Base-by-base conservation (phyloP, 75 land plant genomes). In the Pinus tabuliformis region DNA sequence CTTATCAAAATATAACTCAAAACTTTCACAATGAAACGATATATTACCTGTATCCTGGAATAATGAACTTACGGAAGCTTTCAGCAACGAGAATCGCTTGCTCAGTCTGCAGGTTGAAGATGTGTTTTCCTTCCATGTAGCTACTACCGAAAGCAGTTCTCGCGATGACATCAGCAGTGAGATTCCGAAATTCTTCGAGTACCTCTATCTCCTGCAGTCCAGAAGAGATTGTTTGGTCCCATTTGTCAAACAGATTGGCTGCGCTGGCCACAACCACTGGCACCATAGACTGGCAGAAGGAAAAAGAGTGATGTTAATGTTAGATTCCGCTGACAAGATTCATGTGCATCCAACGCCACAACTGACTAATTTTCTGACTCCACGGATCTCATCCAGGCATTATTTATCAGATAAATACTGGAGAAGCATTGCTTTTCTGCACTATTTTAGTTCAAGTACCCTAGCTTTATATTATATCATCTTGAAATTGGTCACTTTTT, bases 81-180 rank as follows among this genome's bases (percentile, higher is more conserved):
- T 77, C 73, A 26, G 73, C 74, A 21, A 79, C 78, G 9, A 81
- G 81, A 20, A 57, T 12, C 49, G 64, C 59, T 57, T 87, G 89
- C 39, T 87, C 81, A 14, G 74, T 77, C 75, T 87, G 89, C 57
- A 86, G 61, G 17, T 81, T 61, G 57, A 87, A 87, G 3, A 87
- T 74, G 17, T 74, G 74, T 72, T 82, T 84, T 16, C 86, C 89
- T 59, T 84, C 79, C 60, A 81, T 84, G 42, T 65, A 84, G 79
- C 68, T 78, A 21, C 86, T 79, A 11, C 86, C 86, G 20, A 84
- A 87, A 2, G 89, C 83, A n/a, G 86, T 76, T 56, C 73, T 77
- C 21, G 89, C 85, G 15, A 87, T 78, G 57, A 87, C 65, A 56
- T 87, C 86, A 17, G 89, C 83, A 3, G 81, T 62, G 21, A 87